These are phyloP conservation scores for Aspergillus tubingensis DNA, from an alignment of 2,329 filamentous ascomycete species.

Conservation along the genomic window DNA sequence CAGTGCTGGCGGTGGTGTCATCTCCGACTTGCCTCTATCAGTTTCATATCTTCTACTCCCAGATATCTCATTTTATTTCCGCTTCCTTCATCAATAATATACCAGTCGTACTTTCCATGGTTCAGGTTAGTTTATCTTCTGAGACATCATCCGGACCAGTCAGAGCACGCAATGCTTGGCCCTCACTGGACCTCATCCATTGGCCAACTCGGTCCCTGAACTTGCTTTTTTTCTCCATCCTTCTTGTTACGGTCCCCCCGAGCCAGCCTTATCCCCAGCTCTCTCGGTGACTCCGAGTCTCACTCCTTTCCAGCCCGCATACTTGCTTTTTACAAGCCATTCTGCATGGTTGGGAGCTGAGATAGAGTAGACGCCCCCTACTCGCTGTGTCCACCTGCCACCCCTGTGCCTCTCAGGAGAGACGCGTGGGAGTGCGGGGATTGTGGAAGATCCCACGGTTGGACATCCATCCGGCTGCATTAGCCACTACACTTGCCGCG, in stretches of 20 bases:
- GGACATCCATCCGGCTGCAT: not conserved
- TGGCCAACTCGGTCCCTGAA: no score
- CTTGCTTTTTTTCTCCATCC: not conserved
- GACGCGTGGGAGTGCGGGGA: not conserved
- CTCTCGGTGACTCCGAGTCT: not conserved
- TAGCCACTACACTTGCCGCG: not conserved
- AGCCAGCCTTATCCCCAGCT: not conserved
- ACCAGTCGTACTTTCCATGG: no score
- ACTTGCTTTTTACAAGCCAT: not conserved
- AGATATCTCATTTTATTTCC: no score
- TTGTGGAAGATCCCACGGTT: not conserved
- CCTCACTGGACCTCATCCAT: not conserved
- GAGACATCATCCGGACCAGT: not conserved
- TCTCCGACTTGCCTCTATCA: not conserved
- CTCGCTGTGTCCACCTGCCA: no score
- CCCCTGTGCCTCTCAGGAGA: not conserved
- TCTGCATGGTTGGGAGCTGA: not conserved
- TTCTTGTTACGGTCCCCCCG: not conserved
- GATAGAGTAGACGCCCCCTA: not conserved
- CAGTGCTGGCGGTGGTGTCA: slow-evolving; percentile 10
- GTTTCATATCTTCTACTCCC: no score
- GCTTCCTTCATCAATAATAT: no score
- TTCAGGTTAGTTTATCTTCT: no score
- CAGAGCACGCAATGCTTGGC: not conserved
- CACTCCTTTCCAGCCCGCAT: not conserved